Base-by-base conservation (phyloP, 2,329 filamentous ascomycete species). In the Gaeumannomyces sp. region DNA sequence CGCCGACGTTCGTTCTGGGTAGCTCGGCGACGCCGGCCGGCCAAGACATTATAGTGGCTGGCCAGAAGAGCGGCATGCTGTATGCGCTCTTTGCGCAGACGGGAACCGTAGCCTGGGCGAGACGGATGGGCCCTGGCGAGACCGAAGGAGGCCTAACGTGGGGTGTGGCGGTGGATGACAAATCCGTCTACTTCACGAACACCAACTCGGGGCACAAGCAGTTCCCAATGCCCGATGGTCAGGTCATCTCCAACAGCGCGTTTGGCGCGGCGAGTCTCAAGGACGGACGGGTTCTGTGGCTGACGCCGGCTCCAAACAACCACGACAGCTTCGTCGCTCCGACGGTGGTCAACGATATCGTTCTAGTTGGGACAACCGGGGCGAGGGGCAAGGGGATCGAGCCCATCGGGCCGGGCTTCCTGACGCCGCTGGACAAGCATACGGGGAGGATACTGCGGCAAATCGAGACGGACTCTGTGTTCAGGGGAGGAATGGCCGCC, bases 21-120 rank as follows among this genome's bases (percentile, higher is more conserved):
- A 62, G 64, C n/a, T 58, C 59, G 2, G 64, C 62, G 33, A 66
- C 64, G 7, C 66, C 66, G 22, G 64, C 58, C 28, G 67, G 66
- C 3, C 64, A 65, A 8, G 73, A 74, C 64, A 66, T 69, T 13
- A 38, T 75, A 4, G 70, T 75, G 1, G 60, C 74, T 0, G 74
- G 73, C 4, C 71, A 73, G 67, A 76, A 76, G 68, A 74, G 70
- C 63, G 73, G 72, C 1, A 68, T 68, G 35, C 64, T 76, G 27
- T 73, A 72, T 62, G 65, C 68, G 1, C 66, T 76, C 35, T 68
- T 66, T 1, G 73, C 73, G 0, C 59, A 69, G 29, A 65, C 68
- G 10, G 73, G 74, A 0, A 53, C 65, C 11, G 29, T 72, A 4
- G 61, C 67, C 31, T 75, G 73, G 73, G 59, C 69, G 8, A 71